Evolutionary conservation across 2,329 filamentous ascomycete genomes (phyloP).

Genomic region (Colletotrichum karsti): DNA sequence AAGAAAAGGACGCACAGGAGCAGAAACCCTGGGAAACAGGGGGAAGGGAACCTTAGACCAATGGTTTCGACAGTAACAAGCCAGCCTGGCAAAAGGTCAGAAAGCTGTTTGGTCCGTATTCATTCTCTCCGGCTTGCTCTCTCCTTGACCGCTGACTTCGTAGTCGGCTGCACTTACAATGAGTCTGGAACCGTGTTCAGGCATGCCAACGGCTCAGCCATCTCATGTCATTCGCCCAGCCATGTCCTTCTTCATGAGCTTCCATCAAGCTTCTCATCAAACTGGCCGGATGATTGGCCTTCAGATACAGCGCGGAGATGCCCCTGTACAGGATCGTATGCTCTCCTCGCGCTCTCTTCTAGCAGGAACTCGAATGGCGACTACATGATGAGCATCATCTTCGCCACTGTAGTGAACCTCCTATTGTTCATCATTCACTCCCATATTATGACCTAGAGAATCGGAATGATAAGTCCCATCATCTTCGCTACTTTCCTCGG

Average conservation of each 20-base stretch:
- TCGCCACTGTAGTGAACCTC: constrained; percentile 75
- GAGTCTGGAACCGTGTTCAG: constrained; percentile 62
- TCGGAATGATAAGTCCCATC: constrained; percentile 76
- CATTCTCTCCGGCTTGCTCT: constrained; percentile 47
- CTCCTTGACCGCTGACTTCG: constrained; percentile 51
- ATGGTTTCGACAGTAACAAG: constrained; percentile 49
- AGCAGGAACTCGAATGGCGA: constrained; percentile 76
- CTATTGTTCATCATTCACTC: constrained; percentile 73
- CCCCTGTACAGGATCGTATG: constrained; percentile 70
- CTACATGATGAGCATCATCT: constrained; percentile 74
- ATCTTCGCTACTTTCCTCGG: constrained; percentile 74
- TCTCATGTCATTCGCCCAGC: constrained; percentile 52
- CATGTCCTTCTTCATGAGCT: constrained; percentile 61
- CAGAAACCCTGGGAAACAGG: constrained; percentile 40
- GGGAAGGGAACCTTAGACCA: constrained; percentile 40
- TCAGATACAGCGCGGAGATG: constrained; percentile 65
- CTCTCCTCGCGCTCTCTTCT: constrained; percentile 70
- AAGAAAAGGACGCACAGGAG: constrained; percentile 51
- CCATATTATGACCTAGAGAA: constrained; percentile 79
- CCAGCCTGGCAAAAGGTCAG: constrained; percentile 48
- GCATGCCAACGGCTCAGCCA: constrained; percentile 51
- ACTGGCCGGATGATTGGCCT: constrained; percentile 61
- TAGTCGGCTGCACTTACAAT: constrained; percentile 64
- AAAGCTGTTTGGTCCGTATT: constrained; percentile 48
- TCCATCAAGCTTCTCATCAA: constrained; percentile 60